Evolutionary conservation across 169 alveolate species (phyloP).

Genomic region (Amoebophrya sp.): DNA sequence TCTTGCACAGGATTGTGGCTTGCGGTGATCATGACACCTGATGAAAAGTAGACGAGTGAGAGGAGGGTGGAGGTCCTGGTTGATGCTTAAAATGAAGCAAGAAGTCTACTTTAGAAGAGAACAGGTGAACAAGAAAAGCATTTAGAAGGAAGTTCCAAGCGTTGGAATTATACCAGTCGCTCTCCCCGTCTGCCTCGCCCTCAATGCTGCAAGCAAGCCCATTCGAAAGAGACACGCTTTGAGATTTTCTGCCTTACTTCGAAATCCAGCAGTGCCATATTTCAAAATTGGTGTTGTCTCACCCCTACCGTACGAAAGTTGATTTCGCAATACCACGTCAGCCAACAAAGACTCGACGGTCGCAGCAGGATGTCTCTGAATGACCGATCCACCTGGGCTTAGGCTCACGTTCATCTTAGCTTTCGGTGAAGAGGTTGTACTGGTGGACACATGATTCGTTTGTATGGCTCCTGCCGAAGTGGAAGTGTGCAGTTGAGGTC

Average conservation of each 20-base stretch:
- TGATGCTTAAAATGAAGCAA: neutral
- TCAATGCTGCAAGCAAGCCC: slow-evolving; percentile 38
- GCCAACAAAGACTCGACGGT: too few relatives aligned
- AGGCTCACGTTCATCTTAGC: too few relatives aligned
- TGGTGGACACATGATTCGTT: too few relatives aligned
- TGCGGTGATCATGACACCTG: slow-evolving; percentile 87
- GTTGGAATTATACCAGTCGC: neutral
- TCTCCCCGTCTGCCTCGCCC: neutral
- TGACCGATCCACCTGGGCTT: too few relatives aligned
- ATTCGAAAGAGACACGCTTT: slow-evolving; percentile 21
- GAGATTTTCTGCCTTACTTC: slow-evolving; percentile 27
- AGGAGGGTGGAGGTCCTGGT: too few relatives aligned
- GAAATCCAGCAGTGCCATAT: slow-evolving; percentile 45
- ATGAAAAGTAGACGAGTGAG: too few relatives aligned
- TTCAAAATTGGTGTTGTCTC: neutral
- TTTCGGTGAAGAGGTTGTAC: too few relatives aligned
- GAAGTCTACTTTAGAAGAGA: neutral
- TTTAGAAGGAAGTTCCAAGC: neutral
- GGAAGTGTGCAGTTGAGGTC: too few relatives aligned
- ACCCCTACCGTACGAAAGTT: too few relatives aligned
- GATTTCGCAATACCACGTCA: too few relatives aligned
- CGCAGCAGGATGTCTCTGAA: too few relatives aligned
- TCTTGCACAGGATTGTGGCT: slow-evolving; percentile 75
- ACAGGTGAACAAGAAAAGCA: neutral
- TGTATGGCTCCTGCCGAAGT: too few relatives aligned